Evolutionary conservation across 1,284 basidiomycete species (phyloP), one percentile per base, ranked within the genome.

Genomic region (Naganishia cerealis): DNA sequence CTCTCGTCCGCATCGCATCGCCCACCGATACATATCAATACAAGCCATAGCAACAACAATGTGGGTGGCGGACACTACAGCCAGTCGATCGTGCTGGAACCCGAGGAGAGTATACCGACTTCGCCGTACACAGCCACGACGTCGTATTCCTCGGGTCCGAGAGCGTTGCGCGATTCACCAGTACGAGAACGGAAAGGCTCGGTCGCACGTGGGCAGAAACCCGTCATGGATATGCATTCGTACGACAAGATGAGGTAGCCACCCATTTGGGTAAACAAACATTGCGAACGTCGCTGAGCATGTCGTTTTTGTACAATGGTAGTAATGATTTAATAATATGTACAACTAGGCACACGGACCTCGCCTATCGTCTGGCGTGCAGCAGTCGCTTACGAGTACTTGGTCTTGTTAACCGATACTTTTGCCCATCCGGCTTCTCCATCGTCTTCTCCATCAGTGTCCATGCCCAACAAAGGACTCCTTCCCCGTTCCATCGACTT

Each of bases 341-440:
- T 57, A 57, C 55, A 57, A 57, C 39, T 57, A 29, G 57, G 57
- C 42, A 42, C 53, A 10, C 18, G 29, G 53, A 33, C 53, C 33
- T 38, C 33, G 7, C 16, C 26, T 3, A 24, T 36, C 36, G 18
- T n/a, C 33, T 16, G 18, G 29, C 29, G 13, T 33, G 26, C 8
- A 26, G 7, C 9, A 13, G 10, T 50, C 29, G 8, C 5, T 26
- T 50, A 59, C 36, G 66, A 40, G 26, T 67, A 67, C 57, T 67
- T 67, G 36, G 56, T 59, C 56, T 58, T 59, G 46, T 67, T 67
- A 8, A 67, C 66, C 24, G 57, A 54, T 8, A 67, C 66, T 40
- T 67, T 67, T 26, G 66, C 66, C 66, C 66, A 67, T 2, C 66
- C 66, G 39, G 66, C 39, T 53, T 67, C 66, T 15, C 66, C 66